Evolutionary conservation across 345 rosid genomes (phyloP).

Genomic region (Erucastrum elatum): DNA sequence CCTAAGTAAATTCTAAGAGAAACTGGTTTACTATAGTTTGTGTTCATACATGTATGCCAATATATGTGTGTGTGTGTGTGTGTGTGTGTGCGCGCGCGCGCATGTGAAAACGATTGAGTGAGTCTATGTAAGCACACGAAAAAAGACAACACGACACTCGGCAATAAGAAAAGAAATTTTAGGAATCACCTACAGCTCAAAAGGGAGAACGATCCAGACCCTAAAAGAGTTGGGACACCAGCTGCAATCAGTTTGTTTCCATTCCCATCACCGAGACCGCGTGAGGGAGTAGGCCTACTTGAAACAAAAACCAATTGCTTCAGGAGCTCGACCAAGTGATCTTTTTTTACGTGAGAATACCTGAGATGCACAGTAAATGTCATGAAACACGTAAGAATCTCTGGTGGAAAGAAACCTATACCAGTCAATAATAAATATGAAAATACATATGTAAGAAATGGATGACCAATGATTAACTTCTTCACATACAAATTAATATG

Average conservation of each 20-base stretch:
- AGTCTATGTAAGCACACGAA: not conserved
- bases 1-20: not conserved
- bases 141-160: slow-evolving; percentile 13
- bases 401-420: slow-evolving; percentile 6
- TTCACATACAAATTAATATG: not conserved
- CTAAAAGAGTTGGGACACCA: slow-evolving; percentile 90
- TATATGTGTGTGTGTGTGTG: not conserved
- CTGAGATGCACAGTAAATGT: slow-evolving; percentile 47
- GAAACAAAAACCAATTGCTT: slow-evolving; percentile 63
- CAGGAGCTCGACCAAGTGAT: slow-evolving; percentile 94
- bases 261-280: slow-evolving; percentile 49
- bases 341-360: slow-evolving; percentile 80
- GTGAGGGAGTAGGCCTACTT: slow-evolving; percentile 56
- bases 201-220: slow-evolving; percentile 86
- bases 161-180: slow-evolving; percentile 9
- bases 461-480: slow-evolving; percentile 12
- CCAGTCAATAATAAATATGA: not conserved
- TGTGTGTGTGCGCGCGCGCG: not conserved
- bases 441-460: not conserved
- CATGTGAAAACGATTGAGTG: not conserved
- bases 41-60: not conserved
- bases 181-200: slow-evolving; percentile 67
- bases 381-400: slow-evolving; percentile 24
- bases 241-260: slow-evolving; percentile 67
- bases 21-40: not conserved